Base-by-base conservation (phyloP, 148 eudicot genomes). In the Amaranthus palmeri region DNA sequence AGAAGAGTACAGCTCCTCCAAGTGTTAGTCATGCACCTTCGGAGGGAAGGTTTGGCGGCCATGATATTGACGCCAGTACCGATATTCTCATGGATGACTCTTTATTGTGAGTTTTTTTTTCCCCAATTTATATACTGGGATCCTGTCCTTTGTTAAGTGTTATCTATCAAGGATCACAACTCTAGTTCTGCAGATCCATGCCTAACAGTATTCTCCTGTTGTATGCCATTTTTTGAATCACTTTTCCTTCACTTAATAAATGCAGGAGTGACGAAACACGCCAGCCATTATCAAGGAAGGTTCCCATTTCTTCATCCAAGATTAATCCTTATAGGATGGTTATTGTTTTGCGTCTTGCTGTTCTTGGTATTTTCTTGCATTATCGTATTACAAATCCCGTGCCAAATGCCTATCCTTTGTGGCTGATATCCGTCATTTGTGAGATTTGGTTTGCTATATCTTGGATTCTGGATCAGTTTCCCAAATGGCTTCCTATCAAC, bases 301-400 rank as follows among this genome's bases (percentile, higher is more conserved):
- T 92, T 84, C 90, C 97, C 57, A 70, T 92, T 75, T 83, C 97
- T 63, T 92, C 97, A 58, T 90, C 96, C 52, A 88, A 83, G 82
- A 90, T 92, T 61, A 92, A 92, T 75, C 97, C 97, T 71, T 92
- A 92, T 77, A 84, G 97, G 79, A 87, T 92, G 96, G 93, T 92
- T 56, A 92, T 92, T 76, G 88, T 88, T 56, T 72, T 92, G 61
- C 98, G 98, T 57, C 96, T 92, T 25, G 83, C 83, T 72, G 80
- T 92, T 85, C 87, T 92, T 64, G 84, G 85, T 65, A 78, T 92
- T 75, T 92, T 92, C 83, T 85, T 92, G 85, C 91, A 90, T 78
- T 92, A 92, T 77, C 98, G 98, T 60, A 60, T 92, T 72, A 92
- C 96, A 25, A 92, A 92, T 77, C 98, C 98, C 9, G 98, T 92